phyloP scores from a whole-genome alignment of 225 moss, liverwort and hornwort species.

The Bryoerythrophyllum caledonicum region DNA sequence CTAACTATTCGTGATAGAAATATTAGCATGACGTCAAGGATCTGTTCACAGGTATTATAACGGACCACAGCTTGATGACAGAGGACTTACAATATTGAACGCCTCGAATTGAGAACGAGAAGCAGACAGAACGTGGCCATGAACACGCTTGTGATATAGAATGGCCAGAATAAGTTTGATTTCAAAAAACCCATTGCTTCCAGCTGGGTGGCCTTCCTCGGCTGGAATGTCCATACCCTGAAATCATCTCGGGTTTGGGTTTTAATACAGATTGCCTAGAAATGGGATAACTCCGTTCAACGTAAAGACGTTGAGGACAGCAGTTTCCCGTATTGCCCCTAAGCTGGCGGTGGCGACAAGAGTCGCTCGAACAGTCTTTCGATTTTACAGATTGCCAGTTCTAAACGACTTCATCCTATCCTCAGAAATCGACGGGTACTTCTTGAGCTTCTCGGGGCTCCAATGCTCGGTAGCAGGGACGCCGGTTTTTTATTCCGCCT shows the following conservation, averaged over 20 bases:
- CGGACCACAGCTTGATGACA: not conserved
- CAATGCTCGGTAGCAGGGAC: constrained; percentile 44
- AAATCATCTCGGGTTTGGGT: no score
- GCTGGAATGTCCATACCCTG: no score
- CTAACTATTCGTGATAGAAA: not conserved
- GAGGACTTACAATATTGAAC: not conserved
- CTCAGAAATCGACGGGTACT: constrained; percentile 20
- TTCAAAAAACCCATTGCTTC: no score
- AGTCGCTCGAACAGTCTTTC: not conserved
- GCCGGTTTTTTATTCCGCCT: constrained; percentile 36
- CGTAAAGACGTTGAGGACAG: no score
- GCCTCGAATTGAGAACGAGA: no score
- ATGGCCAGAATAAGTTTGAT: no score
- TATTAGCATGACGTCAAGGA: not conserved
- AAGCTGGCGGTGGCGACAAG: constrained; percentile 6
- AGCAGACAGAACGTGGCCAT: not conserved
- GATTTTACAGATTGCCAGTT: not conserved
- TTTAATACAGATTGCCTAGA: not conserved
- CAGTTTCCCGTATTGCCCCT: constrained; percentile 3
- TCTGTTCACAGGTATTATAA: not conserved
- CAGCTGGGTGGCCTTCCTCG: no score
- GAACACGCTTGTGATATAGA: not conserved
- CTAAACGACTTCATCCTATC: not conserved
- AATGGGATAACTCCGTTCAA: not conserved
- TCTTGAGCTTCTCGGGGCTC: constrained; percentile 27